A percentile compares a stretch with the other conserved stretches of the same genome.
phyloP scores from a whole-genome alignment of 192 early-diverging fungal species.

The Bifiguratus adelaidae region DNA sequence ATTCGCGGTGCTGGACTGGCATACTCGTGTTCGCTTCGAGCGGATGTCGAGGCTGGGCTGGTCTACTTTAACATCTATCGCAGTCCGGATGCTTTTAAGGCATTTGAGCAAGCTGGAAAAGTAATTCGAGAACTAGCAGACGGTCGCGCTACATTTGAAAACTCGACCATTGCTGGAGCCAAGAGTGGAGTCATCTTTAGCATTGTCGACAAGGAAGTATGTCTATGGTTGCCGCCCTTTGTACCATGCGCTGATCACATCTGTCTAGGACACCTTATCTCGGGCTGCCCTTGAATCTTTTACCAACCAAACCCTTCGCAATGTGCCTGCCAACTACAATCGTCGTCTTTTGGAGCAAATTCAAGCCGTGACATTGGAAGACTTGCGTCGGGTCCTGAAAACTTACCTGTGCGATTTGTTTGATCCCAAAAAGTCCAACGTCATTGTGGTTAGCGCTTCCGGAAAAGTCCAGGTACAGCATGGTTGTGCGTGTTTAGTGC shows the following conservation, averaged over 20 bases:
- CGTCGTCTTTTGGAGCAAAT: conserved; percentile 24
- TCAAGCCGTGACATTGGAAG: conserved; percentile 27
- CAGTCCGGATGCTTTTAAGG: conserved; percentile 39
- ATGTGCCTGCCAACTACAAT: conserved; percentile 33
- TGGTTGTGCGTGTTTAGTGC: no score
- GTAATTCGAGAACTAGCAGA: conserved; percentile 33
- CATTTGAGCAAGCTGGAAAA: conserved; percentile 36
- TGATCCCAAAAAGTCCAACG: conserved; percentile 28
- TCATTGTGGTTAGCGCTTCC: conserved; percentile 35
- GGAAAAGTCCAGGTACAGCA: conserved; percentile 34
- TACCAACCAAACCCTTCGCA: conserved; percentile 31
- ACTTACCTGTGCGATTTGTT: conserved; percentile 42
- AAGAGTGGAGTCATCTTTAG: conserved; percentile 45
- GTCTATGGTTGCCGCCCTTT: not conserved
- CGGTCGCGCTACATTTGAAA: conserved; percentile 16
- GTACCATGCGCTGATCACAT: not conserved
- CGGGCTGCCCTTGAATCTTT: conserved; percentile 32
- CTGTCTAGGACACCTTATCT: conserved; percentile 12
- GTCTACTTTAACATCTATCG: conserved; percentile 36
- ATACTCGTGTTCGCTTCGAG: conserved; percentile 32
- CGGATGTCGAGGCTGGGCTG: conserved; percentile 31
- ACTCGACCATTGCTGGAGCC: conserved; percentile 37
- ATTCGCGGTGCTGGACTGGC: conserved; percentile 48
- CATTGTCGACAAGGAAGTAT: conserved; percentile 27
- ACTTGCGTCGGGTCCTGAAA: conserved; percentile 29